These are phyloP conservation scores for Apophysomyces trapeziformis DNA, from an alignment of 371 early-diverging fungal genomes.

Conservation along the genomic window DNA sequence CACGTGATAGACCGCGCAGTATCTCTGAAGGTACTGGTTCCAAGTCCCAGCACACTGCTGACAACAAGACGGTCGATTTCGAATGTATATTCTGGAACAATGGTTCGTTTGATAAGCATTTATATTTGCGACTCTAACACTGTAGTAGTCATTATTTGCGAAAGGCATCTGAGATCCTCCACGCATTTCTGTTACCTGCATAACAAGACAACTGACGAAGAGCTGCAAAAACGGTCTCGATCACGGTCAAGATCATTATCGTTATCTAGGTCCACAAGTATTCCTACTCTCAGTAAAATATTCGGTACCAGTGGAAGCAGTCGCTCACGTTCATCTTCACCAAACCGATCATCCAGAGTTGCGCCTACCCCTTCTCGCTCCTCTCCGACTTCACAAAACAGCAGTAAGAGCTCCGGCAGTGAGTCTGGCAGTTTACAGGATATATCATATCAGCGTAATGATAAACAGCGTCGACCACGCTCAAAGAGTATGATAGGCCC, in stretches of 20 bases:
- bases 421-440: constrained; percentile 2
- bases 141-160: constrained; percentile 41
- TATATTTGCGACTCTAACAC: neutral
- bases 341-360: constrained; percentile 22
- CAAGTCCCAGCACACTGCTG: neutral
- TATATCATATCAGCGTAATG: constrained; percentile 16
- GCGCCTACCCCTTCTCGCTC: constrained; percentile 22
- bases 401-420: neutral
- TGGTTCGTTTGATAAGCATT: constrained; percentile 18
- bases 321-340: constrained; percentile 42
- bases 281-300: constrained; percentile 41
- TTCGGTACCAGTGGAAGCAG: constrained; percentile 25
- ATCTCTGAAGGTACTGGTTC: neutral
- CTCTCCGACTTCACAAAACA: constrained; percentile 13
- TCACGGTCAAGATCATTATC: constrained; percentile 51
- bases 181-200: constrained; percentile 29
- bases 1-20: neutral
- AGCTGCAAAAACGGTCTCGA: constrained; percentile 33
- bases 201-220: constrained; percentile 20
- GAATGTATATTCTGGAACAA: constrained; percentile 56
- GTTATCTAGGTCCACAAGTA: constrained; percentile 42
- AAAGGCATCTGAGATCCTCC: constrained; percentile 34
- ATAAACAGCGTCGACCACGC: constrained; percentile 12
- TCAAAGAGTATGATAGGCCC: constrained; percentile 1
- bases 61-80: constrained; percentile 35